These are phyloP conservation scores for Tubosaeta brunneosetosa DNA, from an alignment of 768 basidiomycete species.

Conservation along the genomic window DNA sequence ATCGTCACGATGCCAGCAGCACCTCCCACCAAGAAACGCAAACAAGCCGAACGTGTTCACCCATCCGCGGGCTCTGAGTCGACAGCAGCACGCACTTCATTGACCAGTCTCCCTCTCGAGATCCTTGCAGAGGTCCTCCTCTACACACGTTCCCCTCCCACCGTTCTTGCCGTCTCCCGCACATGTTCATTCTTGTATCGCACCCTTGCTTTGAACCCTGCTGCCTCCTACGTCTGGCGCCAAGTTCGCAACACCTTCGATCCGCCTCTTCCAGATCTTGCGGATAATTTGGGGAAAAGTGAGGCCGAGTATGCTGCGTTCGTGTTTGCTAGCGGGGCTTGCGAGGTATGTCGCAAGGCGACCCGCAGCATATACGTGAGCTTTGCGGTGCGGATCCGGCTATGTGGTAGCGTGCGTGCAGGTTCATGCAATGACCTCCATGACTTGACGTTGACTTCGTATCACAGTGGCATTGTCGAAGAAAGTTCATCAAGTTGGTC, in stretches of 20 bases:
- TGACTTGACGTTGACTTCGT: neutral
- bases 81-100: neutral
- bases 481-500: constrained; percentile 15
- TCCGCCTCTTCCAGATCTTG: constrained; percentile 42
- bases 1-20: neutral
- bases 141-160: constrained; percentile 46
- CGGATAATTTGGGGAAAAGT: constrained; percentile 33
- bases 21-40: constrained; percentile 9
- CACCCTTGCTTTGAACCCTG: constrained; percentile 41
- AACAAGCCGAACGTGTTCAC: neutral
- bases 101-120: constrained; percentile 50
- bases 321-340: constrained; percentile 53
- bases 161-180: constrained; percentile 56
- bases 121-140: constrained; percentile 60
- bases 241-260: constrained; percentile 38
- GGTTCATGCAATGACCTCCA: neutral
- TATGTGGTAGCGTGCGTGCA: constrained; percentile 40
- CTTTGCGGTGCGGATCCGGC: constrained; percentile 42
- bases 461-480: constrained; percentile 22
- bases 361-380: constrained; percentile 41
- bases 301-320: constrained; percentile 64
- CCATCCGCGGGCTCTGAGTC: neutral
- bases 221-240: constrained; percentile 57
- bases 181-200: constrained; percentile 51
- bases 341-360: constrained; percentile 47